Evolutionary conservation across 2,329 filamentous ascomycete species (phyloP), one percentile per base, ranked within the genome.

Genomic region (Fusarium albidum): DNA sequence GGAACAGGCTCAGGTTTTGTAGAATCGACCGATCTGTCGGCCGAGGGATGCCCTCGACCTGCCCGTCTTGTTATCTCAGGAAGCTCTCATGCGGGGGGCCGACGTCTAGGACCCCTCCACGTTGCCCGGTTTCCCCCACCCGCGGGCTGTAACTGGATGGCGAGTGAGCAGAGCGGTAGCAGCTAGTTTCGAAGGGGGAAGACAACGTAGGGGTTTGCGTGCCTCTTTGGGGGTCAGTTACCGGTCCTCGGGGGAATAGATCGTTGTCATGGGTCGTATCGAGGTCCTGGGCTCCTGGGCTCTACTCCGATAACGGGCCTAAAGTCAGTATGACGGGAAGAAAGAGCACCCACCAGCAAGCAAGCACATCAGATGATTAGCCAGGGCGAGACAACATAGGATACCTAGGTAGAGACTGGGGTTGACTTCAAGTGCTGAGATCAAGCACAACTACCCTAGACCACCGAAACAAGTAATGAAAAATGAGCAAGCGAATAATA

Each of bases 21-120:
- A 9, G 14, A 17, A 21, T 21, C 21, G 21, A 7, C 21, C 21
- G 21, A 21, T 21, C 21, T 15, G 32, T 18, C 33, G 21, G 39
- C 45, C 32, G 40, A n/a, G n/a, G n/a, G n/a, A 35, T 26, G 42
- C 39, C 29, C 28, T 37, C 14, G 14, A 31, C 9, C 26, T 49
- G 11, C 40, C 25, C 39, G 21, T 31, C 38, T n/a, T n/a, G 45
- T 5, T 35, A 12, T 32, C n/a, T 12, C 28, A 14, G 27, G 14
- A 41, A 59, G 49, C 53, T 52, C 31, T 52, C 31, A 40, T 55
- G 55, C 48, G 56, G 60, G 52, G 60, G n/a, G n/a, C n/a, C 47
- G 44, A 27, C 26, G 13, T 34, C n/a, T 35, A 25, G 35, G 40
- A 42, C 49, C 52, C 49, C 49, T 49, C 52, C 52, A 43, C 42